These are phyloP conservation scores for Dipteronia dyeriana DNA, from an alignment of 345 rosid genomes.

Conservation along the genomic window DNA sequence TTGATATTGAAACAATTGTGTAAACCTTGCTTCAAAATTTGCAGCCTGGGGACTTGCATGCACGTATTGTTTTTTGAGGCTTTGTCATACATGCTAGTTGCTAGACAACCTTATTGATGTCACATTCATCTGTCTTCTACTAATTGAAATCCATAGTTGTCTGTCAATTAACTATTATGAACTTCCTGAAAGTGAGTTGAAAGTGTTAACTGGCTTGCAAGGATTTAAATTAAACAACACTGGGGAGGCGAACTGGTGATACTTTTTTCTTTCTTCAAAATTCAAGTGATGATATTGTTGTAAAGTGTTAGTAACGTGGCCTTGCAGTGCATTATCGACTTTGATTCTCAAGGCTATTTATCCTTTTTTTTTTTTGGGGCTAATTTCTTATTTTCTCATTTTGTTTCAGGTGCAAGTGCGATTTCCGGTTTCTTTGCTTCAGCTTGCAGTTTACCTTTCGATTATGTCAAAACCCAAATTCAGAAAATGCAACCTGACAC, in stretches of 20 bases:
- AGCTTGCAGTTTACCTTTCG: conserved; percentile 96
- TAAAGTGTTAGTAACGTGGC: not conserved
- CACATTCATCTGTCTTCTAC: not conserved
- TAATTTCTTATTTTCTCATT: conserved; percentile 15
- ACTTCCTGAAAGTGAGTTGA: not conserved
- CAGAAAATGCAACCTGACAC: conserved; percentile 99
- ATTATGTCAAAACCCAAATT: conserved; percentile 95
- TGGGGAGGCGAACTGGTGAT: not conserved
- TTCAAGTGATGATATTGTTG: not conserved
- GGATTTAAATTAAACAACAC: not conserved
- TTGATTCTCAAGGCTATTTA: not conserved
- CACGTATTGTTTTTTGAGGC: not conserved
- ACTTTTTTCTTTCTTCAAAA: not conserved
- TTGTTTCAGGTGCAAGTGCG: conserved; percentile 75
- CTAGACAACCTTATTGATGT: not conserved
- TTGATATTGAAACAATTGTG: not conserved
- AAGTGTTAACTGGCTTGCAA: not conserved
- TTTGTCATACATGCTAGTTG: not conserved
- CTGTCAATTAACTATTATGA: not conserved
- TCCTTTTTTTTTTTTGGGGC: not conserved
- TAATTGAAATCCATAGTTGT: not conserved
- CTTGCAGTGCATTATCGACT: not conserved
- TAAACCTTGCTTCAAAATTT: not conserved
- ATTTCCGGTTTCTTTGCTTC: conserved; percentile 93
- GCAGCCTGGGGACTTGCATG: not conserved